Evolutionary conservation across 306 rosid species (phyloP), one percentile per base, ranked within the genome.

Genomic region (Corylus heterophylla): DNA sequence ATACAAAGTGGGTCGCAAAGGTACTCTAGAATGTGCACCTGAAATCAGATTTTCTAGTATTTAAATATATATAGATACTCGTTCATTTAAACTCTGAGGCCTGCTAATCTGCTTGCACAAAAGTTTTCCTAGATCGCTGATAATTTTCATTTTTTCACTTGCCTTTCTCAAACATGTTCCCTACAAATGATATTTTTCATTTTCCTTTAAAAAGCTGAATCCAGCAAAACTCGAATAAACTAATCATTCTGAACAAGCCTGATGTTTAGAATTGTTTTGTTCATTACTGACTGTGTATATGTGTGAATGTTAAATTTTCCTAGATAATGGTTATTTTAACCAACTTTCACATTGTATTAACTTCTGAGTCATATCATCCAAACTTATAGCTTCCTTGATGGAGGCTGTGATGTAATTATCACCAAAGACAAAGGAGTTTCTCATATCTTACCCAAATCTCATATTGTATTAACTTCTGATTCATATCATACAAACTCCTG

Each of bases 1-100:
- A 69, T 94, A 90, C 86, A 94, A 73, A 86, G 88, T 94, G 78
- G 98, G 98, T 78, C 94, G 98, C 52, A 94, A 94, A 91, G 98
- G 98, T 94, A 89, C 44, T 69, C 63, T 67, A 17, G 27, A 3
- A 37, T 2, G 8, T 67, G 71, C 49, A 37, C 49, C 27, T 39
- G 12, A 8, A 10, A 72, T 50, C 51, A 12, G 58, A 71, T 18
- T 74, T 77, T 18, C 67, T 18, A 16, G 18, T 39, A 66, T 20
- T 76, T 25, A 18, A 51, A 7, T 29, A 62, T 54, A n/a, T 35
- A 55, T 70, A 49, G 58, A 35, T 51, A 45, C 35, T 39, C 2
- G 4, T 29, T 20, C 8, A 3, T 63, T 63, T 62, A 62, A 31
- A 29, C n/a, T 12, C 42, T 12, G 18, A 27, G 35, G 35, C 13